Percentiles rank a stretch among this genome's conserved stretches.
Evolutionary conservation across 2,329 filamentous ascomycete species (phyloP).

Genomic region (Metarhizium anisopliae): DNA sequence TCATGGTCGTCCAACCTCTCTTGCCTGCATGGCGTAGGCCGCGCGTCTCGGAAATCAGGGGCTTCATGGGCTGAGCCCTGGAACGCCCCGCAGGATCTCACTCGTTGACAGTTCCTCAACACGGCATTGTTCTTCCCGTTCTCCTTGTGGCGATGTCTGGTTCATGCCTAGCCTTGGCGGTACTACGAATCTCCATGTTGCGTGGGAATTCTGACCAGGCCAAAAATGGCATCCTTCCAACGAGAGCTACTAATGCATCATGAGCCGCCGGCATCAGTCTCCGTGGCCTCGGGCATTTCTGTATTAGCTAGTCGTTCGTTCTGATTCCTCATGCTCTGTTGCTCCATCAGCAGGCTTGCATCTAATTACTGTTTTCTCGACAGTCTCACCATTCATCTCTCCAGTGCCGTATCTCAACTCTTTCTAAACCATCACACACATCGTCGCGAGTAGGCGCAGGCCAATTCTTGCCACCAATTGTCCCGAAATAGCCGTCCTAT

Average conservation of each 20-base stretch:
- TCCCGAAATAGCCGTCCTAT: conserved; percentile 1
- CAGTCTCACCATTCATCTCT: background rate
- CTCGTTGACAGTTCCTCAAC: background rate
- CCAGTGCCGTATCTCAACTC: background rate
- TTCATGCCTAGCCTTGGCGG: background rate
- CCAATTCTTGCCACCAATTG: background rate
- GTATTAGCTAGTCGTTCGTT: background rate
- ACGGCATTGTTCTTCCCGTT: background rate
- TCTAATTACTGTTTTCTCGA: background rate
- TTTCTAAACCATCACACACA: background rate
- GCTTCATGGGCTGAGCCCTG: background rate
- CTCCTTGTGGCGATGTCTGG: background rate
- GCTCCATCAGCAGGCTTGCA: too few relatives aligned
- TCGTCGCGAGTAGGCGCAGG: background rate
- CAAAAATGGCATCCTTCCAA: background rate
- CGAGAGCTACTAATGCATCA: background rate
- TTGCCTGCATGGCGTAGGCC: conserved; percentile 1
- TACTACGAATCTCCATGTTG: background rate
- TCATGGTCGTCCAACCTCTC: background rate
- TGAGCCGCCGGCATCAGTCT: background rate
- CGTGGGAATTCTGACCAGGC: background rate
- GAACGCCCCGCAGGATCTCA: background rate
- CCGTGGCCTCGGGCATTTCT: background rate
- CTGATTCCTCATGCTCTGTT: background rate
- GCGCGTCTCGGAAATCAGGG: conserved; percentile 4